These are phyloP conservation scores for Leptoxyphium fumago DNA, from an alignment of 2,329 filamentous ascomycete genomes.

Conservation along the genomic window DNA sequence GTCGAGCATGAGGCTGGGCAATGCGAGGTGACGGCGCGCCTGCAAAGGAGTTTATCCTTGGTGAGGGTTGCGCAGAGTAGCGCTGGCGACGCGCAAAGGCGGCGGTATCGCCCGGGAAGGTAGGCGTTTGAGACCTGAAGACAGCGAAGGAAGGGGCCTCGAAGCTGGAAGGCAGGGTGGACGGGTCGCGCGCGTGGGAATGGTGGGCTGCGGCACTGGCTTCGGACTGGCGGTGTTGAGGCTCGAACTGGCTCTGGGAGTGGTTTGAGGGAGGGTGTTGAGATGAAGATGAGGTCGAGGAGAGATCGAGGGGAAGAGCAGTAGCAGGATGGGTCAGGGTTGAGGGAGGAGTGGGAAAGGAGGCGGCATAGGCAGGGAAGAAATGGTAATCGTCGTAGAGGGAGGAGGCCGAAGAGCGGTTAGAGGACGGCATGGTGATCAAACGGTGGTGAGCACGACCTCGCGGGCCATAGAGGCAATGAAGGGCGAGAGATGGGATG, in stretches of 20 bases:
- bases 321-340: too few species aligned
- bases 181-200: slow-evolving; percentile 1
- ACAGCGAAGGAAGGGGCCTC: slow-evolving; percentile 28
- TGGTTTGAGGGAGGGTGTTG: too few species aligned
- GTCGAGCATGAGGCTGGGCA: slow-evolving; percentile 14
- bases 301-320: too few species aligned
- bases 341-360: slow-evolving; percentile 2
- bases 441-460: background rate
- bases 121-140: slow-evolving; percentile 28
- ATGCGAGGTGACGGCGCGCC: slow-evolving; percentile 26
- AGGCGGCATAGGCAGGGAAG: slow-evolving; percentile 4
- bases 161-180: slow-evolving; percentile 24
- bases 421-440: background rate
- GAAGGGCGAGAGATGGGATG: too few species aligned
- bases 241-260: too few species aligned
- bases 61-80: slow-evolving; percentile 24
- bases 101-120: slow-evolving; percentile 25
- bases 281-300: too few species aligned
- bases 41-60: slow-evolving; percentile 30
- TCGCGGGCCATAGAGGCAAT: background rate
- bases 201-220: too few species aligned
- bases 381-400: slow-evolving; percentile 6
- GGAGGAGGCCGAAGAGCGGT: slow-evolving; percentile 5
- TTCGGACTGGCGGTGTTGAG: too few species aligned
- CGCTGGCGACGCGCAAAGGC: background rate